phyloP scores from a whole-genome alignment of 768 basidiomycete genomes.

The Pleurotus platypus region DNA sequence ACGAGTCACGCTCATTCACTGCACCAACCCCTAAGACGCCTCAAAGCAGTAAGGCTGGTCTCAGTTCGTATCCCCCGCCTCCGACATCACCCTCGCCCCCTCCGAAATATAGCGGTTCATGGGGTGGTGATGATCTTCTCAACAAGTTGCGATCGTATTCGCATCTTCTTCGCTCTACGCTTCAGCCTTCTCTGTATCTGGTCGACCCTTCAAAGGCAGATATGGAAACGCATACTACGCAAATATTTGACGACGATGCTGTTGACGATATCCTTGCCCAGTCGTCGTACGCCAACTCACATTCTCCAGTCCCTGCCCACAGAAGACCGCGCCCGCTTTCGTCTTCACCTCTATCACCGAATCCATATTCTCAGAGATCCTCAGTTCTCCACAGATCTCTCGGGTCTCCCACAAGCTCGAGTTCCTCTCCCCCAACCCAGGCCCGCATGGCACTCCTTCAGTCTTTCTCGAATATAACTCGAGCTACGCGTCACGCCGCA shows the following conservation, averaged over 20 bases:
- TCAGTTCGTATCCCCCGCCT: constrained; percentile 62
- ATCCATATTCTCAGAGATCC: constrained; percentile 62
- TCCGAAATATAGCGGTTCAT: constrained; percentile 48
- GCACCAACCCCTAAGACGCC: constrained; percentile 39
- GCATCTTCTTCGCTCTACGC: constrained; percentile 77
- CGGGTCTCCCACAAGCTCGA: constrained; percentile 47
- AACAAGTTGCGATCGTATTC: constrained; percentile 73
- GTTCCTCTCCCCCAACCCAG: constrained; percentile 53
- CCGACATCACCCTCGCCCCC: constrained; percentile 44
- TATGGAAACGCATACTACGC: constrained; percentile 85
- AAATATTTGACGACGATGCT: constrained; percentile 81
- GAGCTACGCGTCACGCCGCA: constrained; percentile 88
- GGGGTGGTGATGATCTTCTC: constrained; percentile 88
- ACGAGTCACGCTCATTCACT: constrained; percentile 83
- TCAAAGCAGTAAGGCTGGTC: constrained; percentile 26
- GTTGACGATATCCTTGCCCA: constrained; percentile 84
- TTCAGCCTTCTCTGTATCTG: constrained; percentile 84
- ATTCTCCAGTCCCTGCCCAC: constrained; percentile 83
- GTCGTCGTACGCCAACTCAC: constrained; percentile 71
- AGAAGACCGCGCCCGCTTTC: constrained; percentile 69
- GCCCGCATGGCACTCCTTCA: constrained; percentile 83
- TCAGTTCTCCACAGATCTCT: constrained; percentile 83
- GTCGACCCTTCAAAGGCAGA: constrained; percentile 93
- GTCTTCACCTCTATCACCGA: constrained; percentile 36
- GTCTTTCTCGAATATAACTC: constrained; percentile 91